phyloP scores from a whole-genome alignment of 495 filamentous ascomycete genomes.

The Amniculicola lignicola region DNA sequence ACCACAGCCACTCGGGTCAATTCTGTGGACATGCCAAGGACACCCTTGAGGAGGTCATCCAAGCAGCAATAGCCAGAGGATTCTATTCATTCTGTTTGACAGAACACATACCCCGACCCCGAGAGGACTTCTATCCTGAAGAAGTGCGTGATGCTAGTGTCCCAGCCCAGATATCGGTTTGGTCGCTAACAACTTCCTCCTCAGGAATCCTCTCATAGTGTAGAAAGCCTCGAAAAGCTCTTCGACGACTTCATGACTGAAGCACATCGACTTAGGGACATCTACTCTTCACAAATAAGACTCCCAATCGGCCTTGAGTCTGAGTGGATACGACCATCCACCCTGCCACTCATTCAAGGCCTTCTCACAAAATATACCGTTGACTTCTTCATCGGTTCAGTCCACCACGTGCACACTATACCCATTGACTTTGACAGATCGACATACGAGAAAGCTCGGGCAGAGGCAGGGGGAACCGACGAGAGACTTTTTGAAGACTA shows the following conservation, averaged over 20 bases:
- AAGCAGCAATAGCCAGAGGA: conserved; percentile 69
- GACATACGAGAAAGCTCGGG: conserved; percentile 63
- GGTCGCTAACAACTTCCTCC: not conserved
- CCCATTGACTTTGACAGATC: conserved; percentile 83
- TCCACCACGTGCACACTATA: conserved; percentile 81
- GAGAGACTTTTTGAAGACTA: conserved; percentile 72
- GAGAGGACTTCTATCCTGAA: conserved; percentile 84
- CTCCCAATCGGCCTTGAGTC: conserved; percentile 88
- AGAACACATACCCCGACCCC: conserved; percentile 90
- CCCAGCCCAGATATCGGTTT: not conserved
- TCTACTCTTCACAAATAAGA: conserved; percentile 68
- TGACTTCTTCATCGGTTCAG: conserved; percentile 85
- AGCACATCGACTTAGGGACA: conserved; percentile 64
- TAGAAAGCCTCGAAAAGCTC: conserved; percentile 47
- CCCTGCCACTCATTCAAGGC: conserved; percentile 53
- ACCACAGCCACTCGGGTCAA: conserved; percentile 96
- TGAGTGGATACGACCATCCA: conserved; percentile 80
- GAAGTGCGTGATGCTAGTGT: conserved; percentile 59
- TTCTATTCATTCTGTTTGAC: conserved; percentile 84
- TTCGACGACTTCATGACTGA: conserved; percentile 70
- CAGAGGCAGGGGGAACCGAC: conserved; percentile 60
- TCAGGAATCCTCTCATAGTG: conserved; percentile 16
- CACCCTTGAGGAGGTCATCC: conserved; percentile 77
- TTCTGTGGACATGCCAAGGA: conserved; percentile 92
- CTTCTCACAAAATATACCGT: conserved; percentile 61